Percentiles rank a stretch among this genome's conserved stretches.
These are phyloP conservation scores for Colletotrichum simmondsii DNA, from an alignment of 2,329 filamentous ascomycete genomes.

Conservation along the genomic window DNA sequence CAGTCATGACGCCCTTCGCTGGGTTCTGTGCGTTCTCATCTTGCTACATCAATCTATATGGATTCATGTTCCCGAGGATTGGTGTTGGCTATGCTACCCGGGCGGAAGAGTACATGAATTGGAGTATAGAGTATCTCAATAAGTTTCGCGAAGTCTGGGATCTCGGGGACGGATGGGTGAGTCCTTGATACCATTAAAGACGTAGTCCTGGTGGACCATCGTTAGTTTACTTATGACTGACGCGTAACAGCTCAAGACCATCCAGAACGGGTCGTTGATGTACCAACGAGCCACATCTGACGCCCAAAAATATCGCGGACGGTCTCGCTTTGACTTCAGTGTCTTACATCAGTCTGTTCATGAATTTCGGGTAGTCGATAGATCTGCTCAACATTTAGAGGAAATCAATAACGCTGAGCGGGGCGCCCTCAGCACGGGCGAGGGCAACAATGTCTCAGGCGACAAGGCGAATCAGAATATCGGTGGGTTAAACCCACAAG, in stretches of 20 bases:
- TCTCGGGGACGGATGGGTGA: slow-evolving; percentile 43
- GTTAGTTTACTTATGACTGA: not conserved
- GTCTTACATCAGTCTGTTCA: slow-evolving; percentile 44
- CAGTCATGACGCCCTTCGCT: slow-evolving; percentile 52
- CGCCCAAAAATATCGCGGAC: slow-evolving; percentile 37
- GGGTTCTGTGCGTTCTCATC: slow-evolving; percentile 59
- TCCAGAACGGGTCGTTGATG: slow-evolving; percentile 39
- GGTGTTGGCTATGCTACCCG: slow-evolving; percentile 46
- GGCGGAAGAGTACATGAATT: slow-evolving; percentile 37
- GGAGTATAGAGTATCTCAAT: slow-evolving; percentile 41
- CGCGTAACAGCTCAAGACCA: slow-evolving; percentile 17
- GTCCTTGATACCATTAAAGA: not conserved
- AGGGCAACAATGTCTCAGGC: not conserved
- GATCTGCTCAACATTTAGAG: slow-evolving; percentile 43
- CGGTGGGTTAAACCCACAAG: not conserved
- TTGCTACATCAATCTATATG: slow-evolving; percentile 53
- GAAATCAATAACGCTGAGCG: slow-evolving; percentile 42
- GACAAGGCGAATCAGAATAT: not conserved
- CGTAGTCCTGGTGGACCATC: fast-evolving
- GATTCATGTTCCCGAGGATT: slow-evolving; percentile 52
- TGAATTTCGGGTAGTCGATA: slow-evolving; percentile 44
- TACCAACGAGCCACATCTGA: slow-evolving; percentile 40
- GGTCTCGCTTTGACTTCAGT: slow-evolving; percentile 42
- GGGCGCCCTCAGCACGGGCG: not conserved
- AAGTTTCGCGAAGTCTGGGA: slow-evolving; percentile 43